A percentile compares a stretch with the other conserved stretches of the same genome.
These are phyloP conservation scores for Sanghuangporus baumii DNA, from an alignment of 1,284 basidiomycete species.

Conservation along the genomic window DNA sequence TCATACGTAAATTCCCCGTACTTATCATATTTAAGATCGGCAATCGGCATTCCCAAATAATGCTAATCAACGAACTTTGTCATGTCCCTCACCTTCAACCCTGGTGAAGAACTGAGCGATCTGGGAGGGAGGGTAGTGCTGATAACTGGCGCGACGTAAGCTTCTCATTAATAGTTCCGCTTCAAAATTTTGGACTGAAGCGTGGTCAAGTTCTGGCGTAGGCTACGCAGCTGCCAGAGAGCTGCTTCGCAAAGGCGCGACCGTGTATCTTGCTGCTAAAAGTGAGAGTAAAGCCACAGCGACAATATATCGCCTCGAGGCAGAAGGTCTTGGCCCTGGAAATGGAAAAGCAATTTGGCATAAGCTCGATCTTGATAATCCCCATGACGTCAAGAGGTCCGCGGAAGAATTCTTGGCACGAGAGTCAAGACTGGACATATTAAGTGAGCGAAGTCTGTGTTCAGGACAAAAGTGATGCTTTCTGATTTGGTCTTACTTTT, in stretches of 20 bases:
- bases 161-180: neutral
- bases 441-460: constrained; percentile 3
- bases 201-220: constrained; percentile 19
- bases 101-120: constrained; percentile 23
- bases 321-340: constrained; percentile 10
- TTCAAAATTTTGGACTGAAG: neutral
- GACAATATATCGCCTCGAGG: constrained; percentile 12
- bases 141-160: constrained; percentile 26
- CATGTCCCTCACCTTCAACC: constrained; percentile 7
- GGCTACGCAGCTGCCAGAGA: constrained; percentile 19
- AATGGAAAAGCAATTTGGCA: constrained; percentile 7
- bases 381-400: constrained; percentile 5
- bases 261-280: constrained; percentile 20
- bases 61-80: too few relatives aligned
- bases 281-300: constrained; percentile 17
- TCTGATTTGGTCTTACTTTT: neutral
- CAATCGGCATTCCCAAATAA: neutral
- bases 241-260: constrained; percentile 21
- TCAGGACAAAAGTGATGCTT: neutral
- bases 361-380: constrained; percentile 14
- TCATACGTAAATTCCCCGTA: neutral
- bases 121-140: constrained; percentile 27
- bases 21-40: neutral
- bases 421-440: constrained; percentile 15
- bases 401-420: constrained; percentile 12